These are phyloP conservation scores for Dactylonectria macrodidyma DNA, from an alignment of 2,329 filamentous ascomycete species.

Conservation along the genomic window DNA sequence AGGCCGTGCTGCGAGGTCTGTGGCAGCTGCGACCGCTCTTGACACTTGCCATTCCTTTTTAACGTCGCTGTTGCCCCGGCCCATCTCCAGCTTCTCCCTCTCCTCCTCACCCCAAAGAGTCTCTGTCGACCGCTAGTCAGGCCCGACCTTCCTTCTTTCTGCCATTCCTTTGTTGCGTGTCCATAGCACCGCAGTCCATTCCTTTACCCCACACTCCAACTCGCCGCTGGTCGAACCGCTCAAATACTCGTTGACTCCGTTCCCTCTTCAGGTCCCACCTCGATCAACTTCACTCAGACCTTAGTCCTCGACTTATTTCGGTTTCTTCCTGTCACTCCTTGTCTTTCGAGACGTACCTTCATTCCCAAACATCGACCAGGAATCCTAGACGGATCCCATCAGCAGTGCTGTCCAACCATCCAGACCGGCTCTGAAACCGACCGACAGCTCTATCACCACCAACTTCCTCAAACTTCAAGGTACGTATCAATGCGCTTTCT, in stretches of 20 bases:
- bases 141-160: conserved; percentile 42
- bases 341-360: conserved; percentile 40
- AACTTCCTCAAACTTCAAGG: conserved; percentile 23
- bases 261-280: conserved; percentile 23
- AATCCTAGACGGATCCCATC: conserved; percentile 48
- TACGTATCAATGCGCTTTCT: background rate
- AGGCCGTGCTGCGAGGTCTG: conserved; percentile 29
- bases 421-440: conserved; percentile 49
- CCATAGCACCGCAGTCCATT: conserved; percentile 52
- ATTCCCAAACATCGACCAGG: conserved; percentile 38
- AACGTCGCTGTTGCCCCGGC: conserved; percentile 46
- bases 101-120: conserved; percentile 47
- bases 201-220: conserved; percentile 42
- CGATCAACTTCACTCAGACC: conserved; percentile 29
- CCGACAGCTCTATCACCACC: conserved; percentile 29
- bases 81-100: conserved; percentile 38
- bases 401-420: conserved; percentile 42
- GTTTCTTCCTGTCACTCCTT: conserved; percentile 47
- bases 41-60: conserved; percentile 46
- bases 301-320: conserved; percentile 40
- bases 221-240: conserved; percentile 48
- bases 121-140: conserved; percentile 46
- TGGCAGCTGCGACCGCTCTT: conserved; percentile 35
- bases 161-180: conserved; percentile 51
- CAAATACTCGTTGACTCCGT: conserved; percentile 45